Percentiles rank a stretch among this genome's conserved stretches.
Conservation (phyloP, 208 protist genomes). For the Trypanosoma boissoni region DNA sequence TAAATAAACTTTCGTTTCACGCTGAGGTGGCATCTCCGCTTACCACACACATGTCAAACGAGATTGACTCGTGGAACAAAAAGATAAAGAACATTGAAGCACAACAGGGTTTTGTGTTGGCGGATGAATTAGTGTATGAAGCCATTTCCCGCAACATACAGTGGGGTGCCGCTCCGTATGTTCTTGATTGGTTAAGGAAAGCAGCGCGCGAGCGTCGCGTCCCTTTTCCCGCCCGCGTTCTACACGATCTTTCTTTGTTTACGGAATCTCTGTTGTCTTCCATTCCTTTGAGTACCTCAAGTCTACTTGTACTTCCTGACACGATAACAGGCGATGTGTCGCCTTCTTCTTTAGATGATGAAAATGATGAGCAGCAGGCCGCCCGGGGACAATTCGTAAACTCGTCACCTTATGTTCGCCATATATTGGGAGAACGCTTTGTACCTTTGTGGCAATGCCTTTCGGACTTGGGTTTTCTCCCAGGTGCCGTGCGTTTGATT, state of each 20-base stretch:
- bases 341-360: neutral
- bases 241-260: constrained; percentile 15
- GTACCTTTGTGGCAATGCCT: constrained; percentile 44
- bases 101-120: constrained; percentile 58
- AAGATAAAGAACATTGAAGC: constrained; percentile 44
- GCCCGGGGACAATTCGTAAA: neutral
- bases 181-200: constrained; percentile 24
- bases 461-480: constrained; percentile 23
- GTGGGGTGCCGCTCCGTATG: constrained; percentile 33
- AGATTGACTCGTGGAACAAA: constrained; percentile 43
- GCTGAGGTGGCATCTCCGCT: constrained; percentile 14
- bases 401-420: constrained; percentile 23
- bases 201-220: constrained; percentile 13
- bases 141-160: constrained; percentile 50
- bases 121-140: constrained; percentile 58
- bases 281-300: constrained; percentile 20
- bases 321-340: neutral
- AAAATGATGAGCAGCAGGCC: neutral
- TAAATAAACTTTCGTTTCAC: neutral
- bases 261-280: constrained; percentile 21
- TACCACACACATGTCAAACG: constrained; percentile 39
- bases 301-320: constrained; percentile 1
- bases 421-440: constrained; percentile 36
- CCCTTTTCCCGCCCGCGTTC: constrained; percentile 11
- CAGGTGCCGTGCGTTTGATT: constrained; percentile 2